Percentiles rank a stretch among this genome's conserved stretches.
Evolutionary conservation across 345 rosid species (phyloP).

Genomic region (Pistacia integerrima): DNA sequence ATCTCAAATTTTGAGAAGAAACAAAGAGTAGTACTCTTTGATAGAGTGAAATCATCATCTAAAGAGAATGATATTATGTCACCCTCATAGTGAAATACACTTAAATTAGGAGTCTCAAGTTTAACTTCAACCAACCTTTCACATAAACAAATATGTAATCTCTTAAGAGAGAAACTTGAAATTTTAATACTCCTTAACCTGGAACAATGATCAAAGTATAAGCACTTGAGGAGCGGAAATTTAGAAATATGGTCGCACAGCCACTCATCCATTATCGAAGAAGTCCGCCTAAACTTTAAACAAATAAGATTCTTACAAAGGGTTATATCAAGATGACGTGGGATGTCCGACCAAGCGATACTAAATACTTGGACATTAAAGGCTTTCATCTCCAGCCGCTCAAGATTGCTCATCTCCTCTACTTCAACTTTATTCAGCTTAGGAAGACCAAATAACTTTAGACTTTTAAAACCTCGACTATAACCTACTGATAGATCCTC

Average conservation of each 20-base stretch:
- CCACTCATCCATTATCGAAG: background rate
- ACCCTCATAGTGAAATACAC: background rate
- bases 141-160: background rate
- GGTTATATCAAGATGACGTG: background rate
- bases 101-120: background rate
- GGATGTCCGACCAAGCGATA: fast-evolving
- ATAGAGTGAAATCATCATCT: background rate
- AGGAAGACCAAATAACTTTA: background rate
- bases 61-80: background rate
- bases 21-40: background rate
- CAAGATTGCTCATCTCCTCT: background rate
- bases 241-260: background rate
- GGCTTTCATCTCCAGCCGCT: background rate
- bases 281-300: background rate
- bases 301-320: background rate
- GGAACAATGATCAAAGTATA: fast-evolving
- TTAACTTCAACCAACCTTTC: background rate
- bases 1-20: background rate
- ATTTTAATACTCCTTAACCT: background rate
- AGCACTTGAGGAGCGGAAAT: background rate
- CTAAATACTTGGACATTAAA: background rate
- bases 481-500: no score
- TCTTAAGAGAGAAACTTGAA: background rate
- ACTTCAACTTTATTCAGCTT: background rate
- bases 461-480: background rate